Evolutionary conservation across 768 basidiomycete genomes (phyloP), one percentile per base, ranked within the genome.

Genomic region (Pleurotus citrinopileatus): DNA sequence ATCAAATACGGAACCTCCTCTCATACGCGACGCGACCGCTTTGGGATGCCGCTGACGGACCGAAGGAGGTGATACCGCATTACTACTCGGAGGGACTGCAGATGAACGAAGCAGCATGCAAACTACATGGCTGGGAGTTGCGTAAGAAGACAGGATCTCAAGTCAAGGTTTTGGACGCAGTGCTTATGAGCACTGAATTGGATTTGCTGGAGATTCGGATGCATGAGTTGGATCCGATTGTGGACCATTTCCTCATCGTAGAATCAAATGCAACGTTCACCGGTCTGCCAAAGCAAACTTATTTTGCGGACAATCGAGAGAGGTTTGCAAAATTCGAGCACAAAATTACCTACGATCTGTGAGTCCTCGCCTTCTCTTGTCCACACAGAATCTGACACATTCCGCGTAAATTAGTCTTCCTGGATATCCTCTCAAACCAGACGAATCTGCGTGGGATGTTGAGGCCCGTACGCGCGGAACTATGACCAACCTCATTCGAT

Each of bases 191-290:
- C 70, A 82, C 75, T 55, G 84, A 87, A 61, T 67, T 86, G 27
- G 85, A 86, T 61, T 68, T 87, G 23, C 64, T 86, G 45, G 83
- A 86, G 63, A 77, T 86, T 52, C 77, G 85, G 19, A 66, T 86
- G 69, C 70, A 82, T 66, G 85, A 87, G 65, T 73, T 85, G 47
- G 75, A 78, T 54, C 64, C 74, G 3, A 72, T 81, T 43, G 82
- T 84, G 23, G 78, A 82, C 63, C 69, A 74, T 19, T 84, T 86
- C 68, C 74, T 84, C 62, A 77, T 87, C 60, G 69, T 85, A 48
- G 83, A 85, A 62, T 80, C 79, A 45, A 81, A 82, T 60, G 73
- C 73, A 15, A 85, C 82, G 12, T 84, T 86, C 65, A 84, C 83
- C 3, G 84, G 84, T 2, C 58, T 80, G 27, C 73, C 77, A 4